Evolutionary conservation across 352 stramenopile genomes (phyloP), one percentile per base, ranked within the genome.

Genomic region (Discostella stelligera): DNA sequence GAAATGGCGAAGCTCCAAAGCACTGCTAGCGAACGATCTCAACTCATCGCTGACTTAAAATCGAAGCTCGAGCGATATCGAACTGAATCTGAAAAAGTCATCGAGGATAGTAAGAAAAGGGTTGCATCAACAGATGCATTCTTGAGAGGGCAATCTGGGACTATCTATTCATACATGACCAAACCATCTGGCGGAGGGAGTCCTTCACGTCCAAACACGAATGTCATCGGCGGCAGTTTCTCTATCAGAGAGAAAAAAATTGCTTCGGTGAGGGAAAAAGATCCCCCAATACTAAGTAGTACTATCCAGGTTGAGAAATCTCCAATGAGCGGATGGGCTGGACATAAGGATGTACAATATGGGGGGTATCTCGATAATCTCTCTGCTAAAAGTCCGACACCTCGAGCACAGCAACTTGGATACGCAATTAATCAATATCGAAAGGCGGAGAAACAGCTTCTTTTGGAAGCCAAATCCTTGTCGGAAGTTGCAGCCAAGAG

Each of bases 311-410:
- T 48, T 7, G 39, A 48, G 39, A 13, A 13, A 48, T 13, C 63
- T n/a, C 58, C 72, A 21, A 80, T 80, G 65, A 75, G 64, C 21
- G 71, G 71, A 21, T 66, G 71, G 71, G 64, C 55, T 71, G 63
- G 64, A 21, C 69, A 70, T 50, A 72, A 79, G 53, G 16, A 70
- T 23, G 56, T 39, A 3, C 53, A 62, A 56, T 79, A 20, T n/a
- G 65, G 64, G 23, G 65, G 72, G n/a, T 78, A 79, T 64, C 44
- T 79, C 10, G 54, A 73, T 23, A 79, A 64, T 58, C 71, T 79
- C 39, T 77, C 70, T 3, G 21, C 7, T 11, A 60, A 53, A 16
- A 49, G 53, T 52, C 14, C 23, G 6, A 62, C 25, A 46, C 54
- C 23, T 5, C 30, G 25, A 62, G 23, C 54, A 16, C 56, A 49